Base-by-base conservation (phyloP, 2,329 filamentous ascomycete species). In the Xylaria sp. region DNA sequence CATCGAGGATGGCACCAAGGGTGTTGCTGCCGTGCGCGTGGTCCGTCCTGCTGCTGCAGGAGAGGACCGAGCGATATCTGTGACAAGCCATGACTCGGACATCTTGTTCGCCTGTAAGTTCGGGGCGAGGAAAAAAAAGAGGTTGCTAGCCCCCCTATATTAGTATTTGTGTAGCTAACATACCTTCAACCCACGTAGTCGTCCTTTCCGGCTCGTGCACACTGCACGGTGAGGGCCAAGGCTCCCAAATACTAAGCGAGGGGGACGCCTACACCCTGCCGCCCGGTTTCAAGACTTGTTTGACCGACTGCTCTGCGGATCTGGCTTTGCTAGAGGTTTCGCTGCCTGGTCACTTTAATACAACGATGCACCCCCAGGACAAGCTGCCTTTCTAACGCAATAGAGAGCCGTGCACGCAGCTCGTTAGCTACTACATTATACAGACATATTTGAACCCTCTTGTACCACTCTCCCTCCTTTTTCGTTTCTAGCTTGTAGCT, bases 41-140 rank as follows among this genome's bases (percentile, higher is more conserved):
- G 54, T 60, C 40, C 64, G 64, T 29, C 64, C 61, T 23, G 44
- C 25, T 23, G 44, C 25, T 41, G 7, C 46, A 6, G 37, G 54
- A 43, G 58, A 40, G 23, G 29, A 37, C 6, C 54, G 41, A 43
- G 17, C 38, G 15, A 41, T 17, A 9, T 27, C 15, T 13, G 51
- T 59, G 54, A 62, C 64, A 17, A 66, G 61, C 43, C 64, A 66
- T 52, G 58, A 66, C 43, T 64, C 64, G 25, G 64, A 66, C 19
- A 66, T 66, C n/a, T 58, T 66, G 41, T 66, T 66, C 40, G 64
- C 61, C n/a, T 66, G 64, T 66, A 56, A 64, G 64, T 64, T 29
- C 21, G 31, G n/a, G 1, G 13, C n/a, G 6, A 58, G 44, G 23
- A 9, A 8, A 47, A n/a, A 31, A 48, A 11, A n/a, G 40, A 51